Evolutionary conservation across 23 red algal species (phyloP), one percentile per base, ranked within the genome.

Genomic region (Pyropia haitanensis): DNA sequence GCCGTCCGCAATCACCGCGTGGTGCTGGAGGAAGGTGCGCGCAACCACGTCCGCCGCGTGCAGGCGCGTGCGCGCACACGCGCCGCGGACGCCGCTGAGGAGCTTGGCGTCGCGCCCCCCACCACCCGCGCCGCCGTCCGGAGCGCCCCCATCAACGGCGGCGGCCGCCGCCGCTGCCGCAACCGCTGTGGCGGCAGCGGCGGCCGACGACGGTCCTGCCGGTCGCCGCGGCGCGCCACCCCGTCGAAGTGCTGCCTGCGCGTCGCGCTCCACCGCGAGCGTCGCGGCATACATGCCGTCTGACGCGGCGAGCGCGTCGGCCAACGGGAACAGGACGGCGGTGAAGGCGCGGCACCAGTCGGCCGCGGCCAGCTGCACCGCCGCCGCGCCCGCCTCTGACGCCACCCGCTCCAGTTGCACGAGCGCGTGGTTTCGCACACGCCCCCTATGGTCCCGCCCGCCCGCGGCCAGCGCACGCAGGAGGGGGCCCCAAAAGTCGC

Each of bases 1-100:
- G 32, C 71, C 82, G 39, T 27, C 68, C 19, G 75, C 73, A 20
- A 84, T 78, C 18, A 59, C 21, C 31, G 56, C 60, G 32, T 97
- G 85, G 48, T 88, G 83, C 60, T 87, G 85, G 18, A 89, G 63
- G 49, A 86, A 97, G 22, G 58, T 64, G 24, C 80, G 79, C 24
- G 71, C 70, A 29, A 83, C 67, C 22, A 95, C 28, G 24, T 73
- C 63, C 33, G 70, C 64, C 10, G 81, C 76, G 25, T 68, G 64
- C 61, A 92, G 67, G 28, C 71, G 67, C 8, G 80, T 71, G 10
- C 82, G 70, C 48, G 76, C 76, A 27, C 60, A 79, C 3, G 77
- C 74, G 15, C 63, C 62, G 51, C 61, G 28, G 13, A 87, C 82
- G 12, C 62, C 66, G 56, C 58, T 61, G 52, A 68, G 25, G 30